phyloP scores from a whole-genome alignment of 2,329 filamentous ascomycete species.

The Fusarium liriodendri region DNA sequence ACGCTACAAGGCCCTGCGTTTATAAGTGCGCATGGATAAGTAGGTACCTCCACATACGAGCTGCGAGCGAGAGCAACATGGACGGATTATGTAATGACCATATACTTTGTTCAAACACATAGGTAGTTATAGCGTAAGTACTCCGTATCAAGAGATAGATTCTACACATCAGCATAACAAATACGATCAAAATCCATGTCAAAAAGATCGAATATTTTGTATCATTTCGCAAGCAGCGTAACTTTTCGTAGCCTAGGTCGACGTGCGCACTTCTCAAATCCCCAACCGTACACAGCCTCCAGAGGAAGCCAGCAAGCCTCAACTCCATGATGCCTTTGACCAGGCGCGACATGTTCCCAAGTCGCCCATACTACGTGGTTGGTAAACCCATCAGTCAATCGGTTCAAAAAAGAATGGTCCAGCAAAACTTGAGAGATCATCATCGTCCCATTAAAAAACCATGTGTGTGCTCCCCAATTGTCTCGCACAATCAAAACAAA shows the following conservation, averaged over 20 bases:
- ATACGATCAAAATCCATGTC: neutral
- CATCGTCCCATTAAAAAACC: constrained; percentile 30
- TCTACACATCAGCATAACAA: neutral
- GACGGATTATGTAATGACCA: neutral
- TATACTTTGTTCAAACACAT: neutral
- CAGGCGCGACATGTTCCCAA: neutral
- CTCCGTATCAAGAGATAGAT: no score
- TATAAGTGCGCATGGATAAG: neutral
- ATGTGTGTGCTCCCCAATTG: constrained; percentile 20
- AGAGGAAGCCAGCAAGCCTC: neutral
- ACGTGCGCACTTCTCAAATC: neutral
- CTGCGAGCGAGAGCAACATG: neutral
- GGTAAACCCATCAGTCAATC: neutral
- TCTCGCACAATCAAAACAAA: constrained; percentile 21
- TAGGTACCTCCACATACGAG: neutral
- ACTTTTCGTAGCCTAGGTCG: constrained; percentile 38
- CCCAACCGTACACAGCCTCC: neutral
- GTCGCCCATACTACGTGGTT: neutral
- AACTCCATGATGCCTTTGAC: neutral
- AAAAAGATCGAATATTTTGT: constrained; percentile 30
- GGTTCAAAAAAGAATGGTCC: neutral
- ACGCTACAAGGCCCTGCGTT: neutral
- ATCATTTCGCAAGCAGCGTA: constrained; percentile 39
- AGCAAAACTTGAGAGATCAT: constrained; percentile 6
- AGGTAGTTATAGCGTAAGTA: neutral